Percentiles rank a stretch among this genome's conserved stretches.
Evolutionary conservation across 768 basidiomycete genomes (phyloP).

Genomic region (Chalciporus pseudorubinellus): DNA sequence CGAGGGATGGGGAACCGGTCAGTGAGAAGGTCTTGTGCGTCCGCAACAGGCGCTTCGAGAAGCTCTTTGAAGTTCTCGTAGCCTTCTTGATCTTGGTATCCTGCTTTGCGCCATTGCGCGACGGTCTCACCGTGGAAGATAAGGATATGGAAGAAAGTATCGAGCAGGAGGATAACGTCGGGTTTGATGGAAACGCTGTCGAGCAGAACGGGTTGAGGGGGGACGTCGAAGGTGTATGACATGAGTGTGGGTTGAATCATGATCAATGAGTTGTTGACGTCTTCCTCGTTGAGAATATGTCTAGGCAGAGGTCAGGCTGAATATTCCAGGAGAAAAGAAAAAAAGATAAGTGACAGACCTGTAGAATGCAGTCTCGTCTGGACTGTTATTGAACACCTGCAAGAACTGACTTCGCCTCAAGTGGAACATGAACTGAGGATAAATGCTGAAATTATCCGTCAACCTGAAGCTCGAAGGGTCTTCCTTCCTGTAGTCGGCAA

Average conservation of each 20-base stretch:
- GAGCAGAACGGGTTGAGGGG: constrained; percentile 90
- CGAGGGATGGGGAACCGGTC: constrained; percentile 97
- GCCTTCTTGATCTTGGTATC: constrained; percentile 97
- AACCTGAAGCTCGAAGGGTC: constrained; percentile 93
- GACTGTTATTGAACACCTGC: constrained; percentile 99
- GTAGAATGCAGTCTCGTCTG: constrained; percentile 99
- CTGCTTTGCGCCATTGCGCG: constrained; percentile 96
- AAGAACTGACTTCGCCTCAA: constrained; percentile 94
- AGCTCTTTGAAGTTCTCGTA: constrained; percentile 98
- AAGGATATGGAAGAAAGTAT: constrained; percentile 99
- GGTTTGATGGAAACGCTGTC: constrained; percentile 98
- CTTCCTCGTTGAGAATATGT: constrained; percentile 93
- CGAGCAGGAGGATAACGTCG: constrained; percentile 93
- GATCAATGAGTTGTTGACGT: constrained; percentile 98
- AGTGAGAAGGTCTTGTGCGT: constrained; percentile 94
- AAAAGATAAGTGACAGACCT: constrained; percentile 49
- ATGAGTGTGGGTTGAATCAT: constrained; percentile 99
- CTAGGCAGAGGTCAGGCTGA: constrained; percentile 39
- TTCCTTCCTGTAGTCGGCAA: constrained; percentile 98
- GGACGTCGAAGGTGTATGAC: constrained; percentile 93
- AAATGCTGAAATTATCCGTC: constrained; percentile 95
- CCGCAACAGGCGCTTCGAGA: constrained; percentile 78
- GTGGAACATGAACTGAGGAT: constrained; percentile 99
- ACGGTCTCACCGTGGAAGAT: constrained; percentile 99
- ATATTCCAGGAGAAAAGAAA: neutral